Evolutionary conservation across 768 basidiomycete species (phyloP).

Genomic region (Lactarius trivialis): DNA sequence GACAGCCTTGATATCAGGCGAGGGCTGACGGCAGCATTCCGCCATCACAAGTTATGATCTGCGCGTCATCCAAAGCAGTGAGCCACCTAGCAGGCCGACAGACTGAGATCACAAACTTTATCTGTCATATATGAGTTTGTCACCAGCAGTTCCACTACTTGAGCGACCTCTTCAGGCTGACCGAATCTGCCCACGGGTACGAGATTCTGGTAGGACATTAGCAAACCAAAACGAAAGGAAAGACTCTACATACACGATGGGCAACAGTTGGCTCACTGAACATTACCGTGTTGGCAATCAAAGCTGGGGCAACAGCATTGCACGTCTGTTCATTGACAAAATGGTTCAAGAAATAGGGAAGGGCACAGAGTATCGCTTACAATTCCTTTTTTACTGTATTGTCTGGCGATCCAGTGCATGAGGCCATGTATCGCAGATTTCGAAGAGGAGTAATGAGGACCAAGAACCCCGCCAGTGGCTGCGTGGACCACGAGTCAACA

Average conservation of each 20-base stretch:
- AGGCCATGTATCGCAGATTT: conserved; percentile 50
- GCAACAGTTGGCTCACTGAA: conserved; percentile 36
- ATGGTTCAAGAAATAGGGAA: not conserved
- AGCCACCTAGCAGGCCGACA: not conserved
- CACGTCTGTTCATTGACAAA: conserved; percentile 33
- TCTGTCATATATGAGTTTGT: conserved; percentile 52
- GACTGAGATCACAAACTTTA: conserved; percentile 35
- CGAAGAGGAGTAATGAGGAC: conserved; percentile 52
- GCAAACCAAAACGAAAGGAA: not conserved
- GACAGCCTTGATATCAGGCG: not conserved
- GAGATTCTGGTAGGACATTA: conserved; percentile 30
- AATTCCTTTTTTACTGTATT: conserved; percentile 46
- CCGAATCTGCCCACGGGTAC: conserved; percentile 50
- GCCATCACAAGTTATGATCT: conserved; percentile 23
- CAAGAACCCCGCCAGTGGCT: conserved; percentile 48
- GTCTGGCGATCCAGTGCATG: conserved; percentile 46
- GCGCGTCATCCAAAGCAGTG: not conserved
- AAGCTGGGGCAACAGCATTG: conserved; percentile 47
- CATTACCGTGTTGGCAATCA: conserved; percentile 48
- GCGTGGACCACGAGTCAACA: not conserved
- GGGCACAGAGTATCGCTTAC: conserved; percentile 29
- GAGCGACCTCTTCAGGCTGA: conserved; percentile 44
- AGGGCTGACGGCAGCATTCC: conserved; percentile 21
- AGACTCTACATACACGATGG: conserved; percentile 28
- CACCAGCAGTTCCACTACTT: conserved; percentile 44